Conservation (phyloP, 305 asterid genomes). For the Euphrasia arctica region DNA sequence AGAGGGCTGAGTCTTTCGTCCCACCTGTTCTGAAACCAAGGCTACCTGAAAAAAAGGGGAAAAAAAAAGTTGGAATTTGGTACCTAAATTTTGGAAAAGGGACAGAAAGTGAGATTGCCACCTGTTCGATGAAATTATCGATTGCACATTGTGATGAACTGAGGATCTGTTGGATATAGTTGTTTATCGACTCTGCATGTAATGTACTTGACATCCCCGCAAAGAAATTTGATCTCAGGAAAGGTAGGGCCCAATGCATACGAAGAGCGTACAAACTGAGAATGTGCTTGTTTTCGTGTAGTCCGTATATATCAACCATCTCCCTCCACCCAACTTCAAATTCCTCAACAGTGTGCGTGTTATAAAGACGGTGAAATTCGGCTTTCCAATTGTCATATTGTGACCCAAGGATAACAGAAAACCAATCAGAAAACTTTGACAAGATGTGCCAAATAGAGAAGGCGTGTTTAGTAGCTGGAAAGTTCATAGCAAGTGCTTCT, state of each 20-base stretch:
- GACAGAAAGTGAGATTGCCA: constrained; percentile 20
- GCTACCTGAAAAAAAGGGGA: constrained; percentile 40
- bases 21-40: constrained; percentile 38
- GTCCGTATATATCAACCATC: constrained; percentile 50
- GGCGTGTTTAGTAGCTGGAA: constrained; percentile 63
- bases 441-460: constrained; percentile 62
- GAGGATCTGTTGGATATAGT: constrained; percentile 50
- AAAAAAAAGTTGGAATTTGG: neutral
- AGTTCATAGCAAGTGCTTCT: constrained; percentile 56
- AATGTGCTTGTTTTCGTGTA: constrained; percentile 56
- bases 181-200: constrained; percentile 46
- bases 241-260: constrained; percentile 61
- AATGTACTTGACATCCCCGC: constrained; percentile 59
- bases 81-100: neutral
- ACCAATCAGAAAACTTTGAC: constrained; percentile 64
- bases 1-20: constrained; percentile 32
- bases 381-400: constrained; percentile 58
- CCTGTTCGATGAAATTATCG: constrained; percentile 62
- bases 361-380: constrained; percentile 55
- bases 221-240: constrained; percentile 51
- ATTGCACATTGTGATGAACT: constrained; percentile 43
- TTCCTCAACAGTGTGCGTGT: constrained; percentile 46
- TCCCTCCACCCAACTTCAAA: constrained; percentile 65
- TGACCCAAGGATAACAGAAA: constrained; percentile 45
- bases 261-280: constrained; percentile 63